A percentile compares a stretch with the other conserved stretches of the same genome.
Evolutionary conservation across 768 basidiomycete species (phyloP).

Genomic region (Holtermannia corniformis): DNA sequence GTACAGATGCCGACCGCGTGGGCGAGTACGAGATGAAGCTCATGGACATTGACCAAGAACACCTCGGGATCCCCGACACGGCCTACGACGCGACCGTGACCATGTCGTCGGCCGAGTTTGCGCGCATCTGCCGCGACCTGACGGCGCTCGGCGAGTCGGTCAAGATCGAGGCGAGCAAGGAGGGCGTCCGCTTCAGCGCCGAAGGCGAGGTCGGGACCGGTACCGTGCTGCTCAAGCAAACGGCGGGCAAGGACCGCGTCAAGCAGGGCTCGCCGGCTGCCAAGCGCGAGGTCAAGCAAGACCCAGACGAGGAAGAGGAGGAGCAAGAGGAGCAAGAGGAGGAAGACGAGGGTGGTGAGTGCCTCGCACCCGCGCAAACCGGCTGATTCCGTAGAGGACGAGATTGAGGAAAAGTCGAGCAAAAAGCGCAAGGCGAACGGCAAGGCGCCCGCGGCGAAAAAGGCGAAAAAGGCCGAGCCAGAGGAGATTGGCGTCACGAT

Average conservation of each 20-base stretch:
- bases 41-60: slow-evolving; percentile 97
- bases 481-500: slow-evolving; percentile 51
- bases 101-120: slow-evolving; percentile 76
- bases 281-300: slow-evolving; percentile 39
- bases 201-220: slow-evolving; percentile 95
- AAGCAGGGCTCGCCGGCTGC: slow-evolving; percentile 7
- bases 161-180: slow-evolving; percentile 89
- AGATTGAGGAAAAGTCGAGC: slow-evolving; percentile 42
- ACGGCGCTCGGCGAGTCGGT: slow-evolving; percentile 84
- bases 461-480: slow-evolving; percentile 27
- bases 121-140: slow-evolving; percentile 86
- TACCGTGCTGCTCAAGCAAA: slow-evolving; percentile 69
- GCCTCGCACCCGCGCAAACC: background rate
- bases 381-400: slow-evolving; percentile 22
- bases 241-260: slow-evolving; percentile 30
- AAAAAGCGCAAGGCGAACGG: slow-evolving; percentile 39
- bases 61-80: slow-evolving; percentile 90
- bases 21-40: slow-evolving; percentile 99
- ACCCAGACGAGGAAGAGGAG: slow-evolving; percentile 38
- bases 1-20: slow-evolving; percentile 74
- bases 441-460: slow-evolving; percentile 26
- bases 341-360: slow-evolving; percentile 39
- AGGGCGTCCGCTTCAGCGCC: slow-evolving; percentile 82
- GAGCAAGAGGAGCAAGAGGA: slow-evolving; percentile 48
- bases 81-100: slow-evolving; percentile 89